Evolutionary conservation across 495 filamentous ascomycete genomes (phyloP).

Genomic region (Tricharina praecox): DNA sequence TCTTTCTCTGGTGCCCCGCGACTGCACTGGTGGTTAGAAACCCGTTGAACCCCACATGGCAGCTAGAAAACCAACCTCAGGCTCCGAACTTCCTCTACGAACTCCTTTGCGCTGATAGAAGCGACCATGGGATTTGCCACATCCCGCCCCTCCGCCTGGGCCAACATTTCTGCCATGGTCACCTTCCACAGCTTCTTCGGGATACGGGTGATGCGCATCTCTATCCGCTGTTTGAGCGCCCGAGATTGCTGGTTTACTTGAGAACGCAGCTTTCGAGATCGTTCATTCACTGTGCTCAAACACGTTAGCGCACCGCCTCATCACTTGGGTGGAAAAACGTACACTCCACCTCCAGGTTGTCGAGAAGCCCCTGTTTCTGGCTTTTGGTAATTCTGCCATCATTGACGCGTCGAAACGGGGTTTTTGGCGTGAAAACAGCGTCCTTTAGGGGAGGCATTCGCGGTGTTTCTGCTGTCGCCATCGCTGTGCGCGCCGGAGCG

Average conservation of each 20-base stretch:
- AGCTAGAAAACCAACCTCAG: conserved; percentile 19
- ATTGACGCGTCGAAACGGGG: conserved; percentile 22
- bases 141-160: conserved; percentile 8
- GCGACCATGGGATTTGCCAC: not conserved
- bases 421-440: conserved; percentile 9
- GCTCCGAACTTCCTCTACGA: conserved; percentile 23
- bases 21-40: not conserved
- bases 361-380: conserved; percentile 78
- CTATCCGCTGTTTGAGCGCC: conserved; percentile 67
- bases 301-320: not conserved
- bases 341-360: conserved; percentile 90
- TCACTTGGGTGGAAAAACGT: conserved; percentile 31
- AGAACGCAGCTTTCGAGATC: conserved; percentile 74
- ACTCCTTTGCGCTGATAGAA: conserved; percentile 10
- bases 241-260: conserved; percentile 79
- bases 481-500: not conserved
- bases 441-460: conserved; percentile 8
- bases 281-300: conserved; percentile 56
- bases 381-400: conserved; percentile 45
- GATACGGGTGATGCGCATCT: conserved; percentile 89
- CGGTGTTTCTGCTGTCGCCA: conserved; percentile 3
- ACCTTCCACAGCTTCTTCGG: conserved; percentile 59
- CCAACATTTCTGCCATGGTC: conserved; percentile 66
- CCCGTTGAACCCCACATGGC: not conserved
- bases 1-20: not conserved